These are phyloP conservation scores for Fibroporia radiculosa DNA, from an alignment of 768 basidiomycete genomes.

Conservation along the genomic window DNA sequence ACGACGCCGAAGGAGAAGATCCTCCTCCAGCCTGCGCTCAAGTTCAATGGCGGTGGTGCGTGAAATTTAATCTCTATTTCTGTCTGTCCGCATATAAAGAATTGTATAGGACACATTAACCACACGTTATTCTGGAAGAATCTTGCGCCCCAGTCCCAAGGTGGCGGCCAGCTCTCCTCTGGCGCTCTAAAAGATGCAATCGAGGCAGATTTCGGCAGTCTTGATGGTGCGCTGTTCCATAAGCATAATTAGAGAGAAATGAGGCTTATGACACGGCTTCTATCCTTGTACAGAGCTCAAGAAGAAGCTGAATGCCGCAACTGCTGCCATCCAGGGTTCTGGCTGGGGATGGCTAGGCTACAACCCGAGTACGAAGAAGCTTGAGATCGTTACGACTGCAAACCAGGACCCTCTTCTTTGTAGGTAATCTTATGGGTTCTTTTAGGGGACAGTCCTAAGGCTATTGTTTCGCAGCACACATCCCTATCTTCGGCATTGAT, in stretches of 20 bases:
- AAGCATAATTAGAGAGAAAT: conserved; percentile 60
- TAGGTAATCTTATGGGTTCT: conserved; percentile 20
- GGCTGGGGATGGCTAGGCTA: conserved; percentile 99
- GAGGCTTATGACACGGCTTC: conserved; percentile 85
- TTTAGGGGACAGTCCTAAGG: conserved; percentile 23
- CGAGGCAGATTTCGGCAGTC: conserved; percentile 75
- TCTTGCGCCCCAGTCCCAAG: conserved; percentile 62
- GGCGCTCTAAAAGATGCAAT: conserved; percentile 74
- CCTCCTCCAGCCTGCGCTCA: conserved; percentile 82
- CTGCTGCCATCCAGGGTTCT: conserved; percentile 90
- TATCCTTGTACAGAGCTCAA: conserved; percentile 68
- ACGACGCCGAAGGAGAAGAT: conserved; percentile 68
- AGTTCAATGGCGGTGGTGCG: conserved; percentile 94
- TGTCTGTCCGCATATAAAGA: neutral
- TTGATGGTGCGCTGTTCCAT: conserved; percentile 40
- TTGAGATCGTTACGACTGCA: conserved; percentile 87
- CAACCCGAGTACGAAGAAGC: conserved; percentile 54
- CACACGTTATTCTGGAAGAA: conserved; percentile 98
- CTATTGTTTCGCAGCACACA: conserved; percentile 47
- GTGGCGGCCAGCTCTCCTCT: conserved; percentile 56
- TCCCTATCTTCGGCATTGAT: conserved; percentile 91
- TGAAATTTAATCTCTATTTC: neutral
- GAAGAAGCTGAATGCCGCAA: conserved; percentile 77
- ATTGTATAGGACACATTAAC: conserved; percentile 73
- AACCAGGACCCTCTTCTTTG: conserved; percentile 92